Base-by-base conservation (phyloP, 805 yeast genomes). In the Candida tammaniensis region DNA sequence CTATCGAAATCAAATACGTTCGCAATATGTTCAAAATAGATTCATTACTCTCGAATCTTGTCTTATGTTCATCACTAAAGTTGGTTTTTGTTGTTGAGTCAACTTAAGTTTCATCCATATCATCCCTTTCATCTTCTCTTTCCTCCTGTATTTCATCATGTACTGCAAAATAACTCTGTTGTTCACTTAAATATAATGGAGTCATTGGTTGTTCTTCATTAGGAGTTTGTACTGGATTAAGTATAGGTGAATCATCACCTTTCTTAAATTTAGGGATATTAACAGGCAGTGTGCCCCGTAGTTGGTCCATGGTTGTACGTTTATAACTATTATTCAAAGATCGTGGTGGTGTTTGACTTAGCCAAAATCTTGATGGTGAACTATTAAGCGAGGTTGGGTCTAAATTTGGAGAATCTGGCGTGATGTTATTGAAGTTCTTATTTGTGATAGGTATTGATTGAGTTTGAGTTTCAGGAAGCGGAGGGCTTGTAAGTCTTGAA, bases 291-390 rank as follows among this genome's bases (percentile, higher is more conserved):
- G 18, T 27, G 30, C 9, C 35, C n/a, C n/a, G n/a, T n/a, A n/a
- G n/a, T n/a, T n/a, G n/a, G n/a, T n/a, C n/a, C n/a, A n/a, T n/a
- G n/a, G n/a, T n/a, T n/a, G n/a, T n/a, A 43, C 54, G 35, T 46
- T 43, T 36, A 40, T 44, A 30, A 12, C 57, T 52, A 17, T 42
- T 52, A 17, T 45, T 53, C 36, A 40, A 53, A 21, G 59, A 59
- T 42, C 46, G 48, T 12, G 80, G 80, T 1, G 80, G 80, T 0
- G 80, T 72, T 33, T 70, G 71, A 14, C 68, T 61, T 28, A 76
- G 54, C 67, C 75, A 70, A 41, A 76, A 74, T 31, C 74, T 52
- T 4, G 80, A 73, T 1, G 82, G 82, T 0, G 79, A 73, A 5
- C 76, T 78, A 2, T 73, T 71, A 11, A 75, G 31, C 4, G 78